Percentiles rank a stretch among this genome's conserved stretches.
These are phyloP conservation scores for Suillus sp. DNA, from an alignment of 768 basidiomycete species.

Conservation along the genomic window DNA sequence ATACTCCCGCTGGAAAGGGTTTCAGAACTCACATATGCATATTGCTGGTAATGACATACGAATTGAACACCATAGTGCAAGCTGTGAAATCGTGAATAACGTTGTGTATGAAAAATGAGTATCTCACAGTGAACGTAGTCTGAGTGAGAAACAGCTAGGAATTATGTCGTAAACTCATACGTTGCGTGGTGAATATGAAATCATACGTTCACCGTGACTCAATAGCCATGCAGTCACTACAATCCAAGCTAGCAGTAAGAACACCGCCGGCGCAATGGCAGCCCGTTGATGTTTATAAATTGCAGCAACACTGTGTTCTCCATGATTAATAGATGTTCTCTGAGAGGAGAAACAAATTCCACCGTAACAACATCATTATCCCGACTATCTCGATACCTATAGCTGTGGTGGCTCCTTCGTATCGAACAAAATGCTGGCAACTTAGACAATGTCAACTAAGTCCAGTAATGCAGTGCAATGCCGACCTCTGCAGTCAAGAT, in stretches of 20 bases:
- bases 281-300: conserved; percentile 17
- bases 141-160: conserved; percentile 18
- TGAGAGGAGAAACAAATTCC: conserved; percentile 12
- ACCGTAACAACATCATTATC: conserved; percentile 49
- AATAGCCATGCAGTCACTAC: conserved; percentile 58
- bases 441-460: conserved; percentile 25
- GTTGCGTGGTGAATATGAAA: neutral
- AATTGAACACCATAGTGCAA: conserved; percentile 43
- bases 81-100: conserved; percentile 29
- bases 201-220: conserved; percentile 49
- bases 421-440: conserved; percentile 50
- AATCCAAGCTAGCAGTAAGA: conserved; percentile 47
- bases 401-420: conserved; percentile 49
- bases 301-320: conserved; percentile 17
- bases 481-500: neutral
- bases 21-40: neutral
- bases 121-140: conserved; percentile 17
- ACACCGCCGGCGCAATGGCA: conserved; percentile 16
- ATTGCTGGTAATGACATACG: conserved; percentile 21
- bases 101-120: conserved; percentile 25
- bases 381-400: conserved; percentile 42
- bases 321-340: neutral
- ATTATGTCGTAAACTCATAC: conserved; percentile 4
- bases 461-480: neutral
- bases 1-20: conserved; percentile 19